These are phyloP conservation scores for Cucurbita ficifolia DNA, from an alignment of 306 rosid genomes.

Conservation along the genomic window DNA sequence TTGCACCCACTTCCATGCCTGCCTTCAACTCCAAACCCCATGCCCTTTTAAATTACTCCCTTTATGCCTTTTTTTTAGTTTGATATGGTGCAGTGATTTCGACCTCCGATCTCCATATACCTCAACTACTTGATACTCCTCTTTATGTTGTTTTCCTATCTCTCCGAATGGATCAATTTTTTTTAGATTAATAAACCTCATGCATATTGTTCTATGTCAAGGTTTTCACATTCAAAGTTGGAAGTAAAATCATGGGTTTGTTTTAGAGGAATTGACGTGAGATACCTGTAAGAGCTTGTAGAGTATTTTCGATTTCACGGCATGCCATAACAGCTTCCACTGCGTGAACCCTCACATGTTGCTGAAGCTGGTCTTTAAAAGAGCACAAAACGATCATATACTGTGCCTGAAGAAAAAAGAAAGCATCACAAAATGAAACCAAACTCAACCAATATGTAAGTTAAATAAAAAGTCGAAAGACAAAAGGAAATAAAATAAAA, in stretches of 20 bases:
- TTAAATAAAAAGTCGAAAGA: background rate
- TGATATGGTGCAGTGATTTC: too few relatives aligned
- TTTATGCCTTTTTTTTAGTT: background rate
- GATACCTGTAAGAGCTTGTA: conserved; percentile 87
- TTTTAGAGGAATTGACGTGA: background rate
- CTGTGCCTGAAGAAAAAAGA: conserved; percentile 38
- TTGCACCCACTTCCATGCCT: conserved; percentile 4
- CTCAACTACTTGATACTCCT: too few relatives aligned
- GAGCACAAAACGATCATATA: conserved; percentile 65
- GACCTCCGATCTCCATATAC: too few relatives aligned
- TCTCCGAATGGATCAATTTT: conserved; percentile 6
- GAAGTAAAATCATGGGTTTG: background rate
- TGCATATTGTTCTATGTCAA: background rate
- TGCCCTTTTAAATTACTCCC: background rate
- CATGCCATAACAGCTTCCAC: conserved; percentile 99
- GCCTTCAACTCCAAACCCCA: background rate
- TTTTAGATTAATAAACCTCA: background rate
- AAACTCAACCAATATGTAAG: background rate
- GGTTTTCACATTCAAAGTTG: background rate
- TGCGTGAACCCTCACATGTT: conserved; percentile 94
- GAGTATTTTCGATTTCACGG: conserved; percentile 92
- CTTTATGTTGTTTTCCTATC: background rate
- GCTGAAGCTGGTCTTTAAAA: conserved; percentile 94
- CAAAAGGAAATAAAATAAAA: background rate
- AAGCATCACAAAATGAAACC: background rate